Base-by-base conservation (phyloP, 768 basidiomycete genomes). In the Stropharia rugosoannulata region DNA sequence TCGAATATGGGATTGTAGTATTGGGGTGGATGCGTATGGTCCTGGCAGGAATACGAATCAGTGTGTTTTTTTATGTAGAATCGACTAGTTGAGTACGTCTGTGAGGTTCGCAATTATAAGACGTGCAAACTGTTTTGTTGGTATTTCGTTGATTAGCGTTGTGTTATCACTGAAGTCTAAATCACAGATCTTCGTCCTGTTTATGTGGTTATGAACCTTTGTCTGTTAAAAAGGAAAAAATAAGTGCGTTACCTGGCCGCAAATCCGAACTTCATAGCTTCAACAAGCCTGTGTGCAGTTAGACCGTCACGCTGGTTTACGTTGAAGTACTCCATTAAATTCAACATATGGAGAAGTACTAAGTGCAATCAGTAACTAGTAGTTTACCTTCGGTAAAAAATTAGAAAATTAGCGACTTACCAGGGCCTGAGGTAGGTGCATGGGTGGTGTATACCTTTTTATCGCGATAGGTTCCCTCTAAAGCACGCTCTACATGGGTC, bases 341-440 rank as follows among this genome's bases (percentile, higher is more conserved):
- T 97, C n/a, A 98, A 74, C 80, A 98, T 89, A 66, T 93, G 89
- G 39, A 97, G 73, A 40, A 98, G 73, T n/a, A 90, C 91, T 78
- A 46, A 44, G 4, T 42, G 11, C 13, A 45, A 41, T 58, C 19
- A 44, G 55, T 25, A 45, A 41, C 57, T 22, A 44, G 55, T 25
- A n/a, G 29, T 5, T 36, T 37, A 16, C 42, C 51, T 15, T 27
- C 5, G 40, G 2, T 11, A 25, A 1, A 9, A 25, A 46, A 19
- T n/a, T 5, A 4, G 6, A 22, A n/a, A 38, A 52, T 29, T 37
- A n/a, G n/a, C 4, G 19, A 66, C 73, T 54, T 60, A 81, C 80
- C 78, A 47, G 91, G 87, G 5, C 96, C 95, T 10, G 89, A 89
- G 8, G 89, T 86, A 5, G 97, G 97, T 11, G 93, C 87, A 63